Conservation (phyloP, 2,329 filamentous ascomycete species). For the Colletotrichum sp. region DNA sequence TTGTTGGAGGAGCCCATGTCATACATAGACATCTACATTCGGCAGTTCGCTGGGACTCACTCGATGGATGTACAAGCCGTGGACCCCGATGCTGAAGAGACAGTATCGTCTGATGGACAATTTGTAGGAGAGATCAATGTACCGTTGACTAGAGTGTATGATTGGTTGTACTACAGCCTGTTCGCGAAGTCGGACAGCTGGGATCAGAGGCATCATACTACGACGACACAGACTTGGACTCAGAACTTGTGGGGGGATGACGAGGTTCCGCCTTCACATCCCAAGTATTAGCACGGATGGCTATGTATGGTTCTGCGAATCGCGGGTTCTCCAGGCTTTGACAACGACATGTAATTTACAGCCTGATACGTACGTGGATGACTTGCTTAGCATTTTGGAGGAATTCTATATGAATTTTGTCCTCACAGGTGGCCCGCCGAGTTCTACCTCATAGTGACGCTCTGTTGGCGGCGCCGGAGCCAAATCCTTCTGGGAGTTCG, state of each 20-base stretch:
- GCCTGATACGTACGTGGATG: no score
- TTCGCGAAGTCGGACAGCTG: neutral
- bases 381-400: no score
- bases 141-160: neutral
- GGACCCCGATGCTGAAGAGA: neutral
- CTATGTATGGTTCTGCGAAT: no score
- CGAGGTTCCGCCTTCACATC: neutral
- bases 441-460: no score
- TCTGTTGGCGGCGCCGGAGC: no score
- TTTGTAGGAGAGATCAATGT: neutral
- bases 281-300: neutral
- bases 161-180: neutral
- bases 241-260: neutral
- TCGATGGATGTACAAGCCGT: neutral
- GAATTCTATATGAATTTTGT: no score
- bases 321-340: no score
- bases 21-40: neutral
- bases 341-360: no score
- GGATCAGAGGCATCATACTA: neutral
- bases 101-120: neutral
- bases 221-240: neutral
- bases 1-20: neutral
- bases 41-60: neutral
- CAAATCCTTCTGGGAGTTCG: neutral
- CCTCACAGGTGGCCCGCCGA: no score